Conservation (phyloP, 768 basidiomycete species). For the Daedalea quercina region DNA sequence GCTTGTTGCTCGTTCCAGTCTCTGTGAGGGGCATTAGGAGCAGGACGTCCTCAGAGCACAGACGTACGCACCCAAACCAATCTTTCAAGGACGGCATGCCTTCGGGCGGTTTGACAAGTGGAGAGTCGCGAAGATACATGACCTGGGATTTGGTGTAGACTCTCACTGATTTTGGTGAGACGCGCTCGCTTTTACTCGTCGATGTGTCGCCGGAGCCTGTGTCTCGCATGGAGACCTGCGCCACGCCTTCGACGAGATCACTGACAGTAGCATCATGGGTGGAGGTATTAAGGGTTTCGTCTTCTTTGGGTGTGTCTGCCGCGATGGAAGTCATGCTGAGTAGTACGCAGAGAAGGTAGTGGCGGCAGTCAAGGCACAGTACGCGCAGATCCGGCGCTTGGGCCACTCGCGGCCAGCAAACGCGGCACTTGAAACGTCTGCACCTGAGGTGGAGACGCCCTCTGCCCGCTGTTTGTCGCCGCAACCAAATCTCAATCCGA, state of each 20-base stretch:
- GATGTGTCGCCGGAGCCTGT: slow-evolving; percentile 15
- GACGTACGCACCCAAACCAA: slow-evolving; percentile 77
- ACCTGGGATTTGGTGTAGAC: slow-evolving; percentile 69
- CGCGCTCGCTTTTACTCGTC: slow-evolving; percentile 26
- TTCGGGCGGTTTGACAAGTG: slow-evolving; percentile 60
- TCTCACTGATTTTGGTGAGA: slow-evolving; percentile 39
- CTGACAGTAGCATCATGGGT: slow-evolving; percentile 14
- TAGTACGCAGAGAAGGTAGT: neutral
- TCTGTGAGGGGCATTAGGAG: slow-evolving; percentile 18
- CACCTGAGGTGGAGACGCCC: neutral
- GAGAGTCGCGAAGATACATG: slow-evolving; percentile 65
- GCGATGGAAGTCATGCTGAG: slow-evolving; percentile 10
- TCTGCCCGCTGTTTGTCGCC: neutral
- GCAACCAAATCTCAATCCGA: too few species aligned
- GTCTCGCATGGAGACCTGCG: slow-evolving; percentile 26
- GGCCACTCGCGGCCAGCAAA: neutral
- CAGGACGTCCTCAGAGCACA: neutral
- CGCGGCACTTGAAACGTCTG: slow-evolving; percentile 2
- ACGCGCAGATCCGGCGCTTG: neutral
- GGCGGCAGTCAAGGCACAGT: neutral
- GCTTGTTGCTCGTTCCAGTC: slow-evolving; percentile 54
- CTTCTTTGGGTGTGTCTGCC: slow-evolving; percentile 2
- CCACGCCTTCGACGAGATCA: slow-evolving; percentile 25
- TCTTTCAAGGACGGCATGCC: slow-evolving; percentile 80
- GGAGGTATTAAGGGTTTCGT: neutral